These are phyloP conservation scores for Podospora didyma DNA, from an alignment of 495 filamentous ascomycete species.

Conservation along the genomic window DNA sequence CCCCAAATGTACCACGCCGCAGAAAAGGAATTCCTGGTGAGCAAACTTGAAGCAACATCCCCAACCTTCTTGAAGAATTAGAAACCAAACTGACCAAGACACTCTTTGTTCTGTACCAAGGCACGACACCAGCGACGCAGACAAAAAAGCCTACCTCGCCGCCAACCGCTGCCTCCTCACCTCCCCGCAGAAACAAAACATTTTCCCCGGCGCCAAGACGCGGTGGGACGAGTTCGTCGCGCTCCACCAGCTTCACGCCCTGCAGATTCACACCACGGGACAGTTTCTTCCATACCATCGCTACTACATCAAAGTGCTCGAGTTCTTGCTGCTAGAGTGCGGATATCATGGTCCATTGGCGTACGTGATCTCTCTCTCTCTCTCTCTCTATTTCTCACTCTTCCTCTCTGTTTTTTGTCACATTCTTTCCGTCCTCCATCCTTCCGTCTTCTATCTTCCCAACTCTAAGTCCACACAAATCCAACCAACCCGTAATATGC, in stretches of 20 bases:
- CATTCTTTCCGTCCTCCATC: too few species aligned
- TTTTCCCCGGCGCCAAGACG: slow-evolving; percentile 20
- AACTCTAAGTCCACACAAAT: too few species aligned
- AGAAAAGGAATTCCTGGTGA: neutral
- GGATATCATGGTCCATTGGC: slow-evolving; percentile 41
- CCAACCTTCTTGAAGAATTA: neutral
- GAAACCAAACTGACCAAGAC: neutral
- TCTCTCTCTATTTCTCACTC: too few species aligned
- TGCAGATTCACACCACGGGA: slow-evolving; percentile 19
- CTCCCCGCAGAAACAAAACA: slow-evolving; percentile 19
- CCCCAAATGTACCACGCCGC: slow-evolving; percentile 1
- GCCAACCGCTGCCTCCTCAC: too few species aligned
- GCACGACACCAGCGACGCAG: slow-evolving; percentile 1
- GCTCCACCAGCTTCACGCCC: slow-evolving; percentile 13
- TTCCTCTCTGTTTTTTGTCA: too few species aligned
- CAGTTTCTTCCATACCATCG: slow-evolving; percentile 49
- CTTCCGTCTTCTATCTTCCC: too few species aligned
- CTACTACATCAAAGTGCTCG: slow-evolving; percentile 41
- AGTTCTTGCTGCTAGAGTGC: slow-evolving; percentile 41
- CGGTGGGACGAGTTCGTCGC: slow-evolving; percentile 43
- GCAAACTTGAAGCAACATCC: neutral
- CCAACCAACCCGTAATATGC: neutral
- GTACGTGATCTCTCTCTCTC: too few species aligned
- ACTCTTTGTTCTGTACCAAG: neutral
- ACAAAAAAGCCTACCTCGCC: slow-evolving; percentile 8